Evolutionary conservation across 805 yeast species (phyloP).

Genomic region (Wickerhamomyces bovis): DNA sequence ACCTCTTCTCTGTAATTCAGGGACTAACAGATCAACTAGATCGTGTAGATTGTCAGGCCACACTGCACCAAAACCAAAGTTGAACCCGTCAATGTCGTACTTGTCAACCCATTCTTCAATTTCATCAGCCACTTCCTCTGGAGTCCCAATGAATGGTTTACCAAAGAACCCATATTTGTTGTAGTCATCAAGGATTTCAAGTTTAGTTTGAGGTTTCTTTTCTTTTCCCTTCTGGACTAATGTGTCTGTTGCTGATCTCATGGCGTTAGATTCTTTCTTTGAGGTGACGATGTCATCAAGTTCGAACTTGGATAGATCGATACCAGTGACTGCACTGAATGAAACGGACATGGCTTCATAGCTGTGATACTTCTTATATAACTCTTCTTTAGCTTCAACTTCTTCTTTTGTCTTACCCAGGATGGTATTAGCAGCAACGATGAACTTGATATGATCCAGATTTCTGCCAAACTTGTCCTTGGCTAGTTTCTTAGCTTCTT

Average conservation of each 20-base stretch:
- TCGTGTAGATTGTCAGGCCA: conserved; percentile 33
- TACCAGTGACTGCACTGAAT: conserved; percentile 1
- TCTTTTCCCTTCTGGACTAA: conserved; percentile 17
- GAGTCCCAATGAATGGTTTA: conserved; percentile 28
- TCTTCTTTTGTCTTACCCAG: conserved; percentile 35
- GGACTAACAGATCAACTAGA: conserved; percentile 30
- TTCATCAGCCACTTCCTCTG: conserved; percentile 33
- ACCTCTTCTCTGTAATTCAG: conserved; percentile 30
- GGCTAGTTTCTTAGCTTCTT: conserved; percentile 27
- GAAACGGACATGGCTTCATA: background rate
- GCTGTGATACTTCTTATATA: background rate
- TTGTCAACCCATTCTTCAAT: conserved; percentile 33
- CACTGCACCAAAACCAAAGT: conserved; percentile 33
- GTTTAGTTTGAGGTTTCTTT: conserved; percentile 15
- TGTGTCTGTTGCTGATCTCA: conserved; percentile 26
- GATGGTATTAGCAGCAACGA: conserved; percentile 32
- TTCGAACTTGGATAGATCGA: conserved; percentile 13
- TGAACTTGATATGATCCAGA: conserved; percentile 31
- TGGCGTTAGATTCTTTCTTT: conserved; percentile 29
- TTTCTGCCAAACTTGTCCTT: conserved; percentile 30
- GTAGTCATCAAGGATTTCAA: conserved; percentile 21
- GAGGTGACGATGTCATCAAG: conserved; percentile 10
- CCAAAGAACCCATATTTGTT: conserved; percentile 25
- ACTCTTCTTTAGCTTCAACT: conserved; percentile 24
- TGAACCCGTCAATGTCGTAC: conserved; percentile 39